A percentile compares a stretch with the other conserved stretches of the same genome.
Evolutionary conservation across 306 rosid species (phyloP).

Genomic region (Corylus avellana): DNA sequence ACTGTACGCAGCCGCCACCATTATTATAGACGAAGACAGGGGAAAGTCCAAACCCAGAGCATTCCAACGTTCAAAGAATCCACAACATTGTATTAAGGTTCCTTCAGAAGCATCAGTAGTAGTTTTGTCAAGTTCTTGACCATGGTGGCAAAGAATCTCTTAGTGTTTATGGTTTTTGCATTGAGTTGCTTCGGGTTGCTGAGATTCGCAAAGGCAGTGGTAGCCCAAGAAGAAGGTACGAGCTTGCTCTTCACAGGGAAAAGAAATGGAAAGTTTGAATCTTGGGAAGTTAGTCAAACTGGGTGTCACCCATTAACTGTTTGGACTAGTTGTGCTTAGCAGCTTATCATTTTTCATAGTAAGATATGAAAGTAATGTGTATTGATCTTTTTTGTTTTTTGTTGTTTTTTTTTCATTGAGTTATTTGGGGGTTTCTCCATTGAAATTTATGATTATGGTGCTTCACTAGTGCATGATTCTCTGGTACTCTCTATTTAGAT

Average conservation of each 20-base stretch:
- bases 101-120: not conserved
- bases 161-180: constrained; percentile 32
- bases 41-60: too few relatives aligned
- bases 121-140: constrained; percentile 6
- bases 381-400: not conserved
- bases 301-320: not conserved
- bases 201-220: constrained; percentile 44
- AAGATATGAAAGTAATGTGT: too few relatives aligned
- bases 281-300: constrained; percentile 4
- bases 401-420: not conserved
- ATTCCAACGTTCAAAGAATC: too few relatives aligned
- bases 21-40: too few relatives aligned
- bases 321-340: not conserved
- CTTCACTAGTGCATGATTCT: not conserved
- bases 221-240: constrained; percentile 68
- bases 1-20: too few relatives aligned
- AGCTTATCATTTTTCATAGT: not conserved
- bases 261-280: constrained; percentile 20
- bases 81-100: not conserved
- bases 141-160: constrained; percentile 41
- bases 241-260: not conserved
- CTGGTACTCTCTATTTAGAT: not conserved
- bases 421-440: not conserved
- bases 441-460: not conserved
- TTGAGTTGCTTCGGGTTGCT: constrained; percentile 42